Evolutionary conservation across 306 rosid species (phyloP).

Genomic region (Sphenostylis stenocarpa): DNA sequence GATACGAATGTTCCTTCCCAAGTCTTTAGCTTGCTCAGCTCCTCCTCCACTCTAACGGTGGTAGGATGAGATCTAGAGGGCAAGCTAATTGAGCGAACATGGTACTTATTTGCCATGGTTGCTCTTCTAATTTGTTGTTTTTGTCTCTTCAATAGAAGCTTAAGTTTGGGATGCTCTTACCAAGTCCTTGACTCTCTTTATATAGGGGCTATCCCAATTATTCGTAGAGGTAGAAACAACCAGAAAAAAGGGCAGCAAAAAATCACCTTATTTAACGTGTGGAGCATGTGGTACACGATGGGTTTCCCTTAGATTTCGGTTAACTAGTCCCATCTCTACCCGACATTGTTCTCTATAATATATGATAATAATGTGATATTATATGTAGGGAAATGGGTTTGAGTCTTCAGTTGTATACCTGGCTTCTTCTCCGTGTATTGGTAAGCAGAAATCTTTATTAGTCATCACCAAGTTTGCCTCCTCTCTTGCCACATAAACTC

Average conservation of each 20-base stretch:
- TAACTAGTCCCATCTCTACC: conserved; percentile 42
- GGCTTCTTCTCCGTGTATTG: conserved; percentile 28
- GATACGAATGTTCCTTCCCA: conserved; percentile 48
- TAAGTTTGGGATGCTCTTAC: conserved; percentile 8
- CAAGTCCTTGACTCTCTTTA: background rate
- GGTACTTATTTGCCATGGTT: conserved; percentile 51
- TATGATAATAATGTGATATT: background rate
- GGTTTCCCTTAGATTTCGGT: conserved; percentile 35
- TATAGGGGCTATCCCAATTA: conserved; percentile 1
- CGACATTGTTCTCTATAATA: conserved; percentile 18
- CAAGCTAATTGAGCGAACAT: conserved; percentile 61
- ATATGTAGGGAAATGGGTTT: background rate
- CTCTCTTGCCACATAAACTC: conserved; percentile 46
- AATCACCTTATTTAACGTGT: conserved; percentile 4
- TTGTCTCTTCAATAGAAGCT: background rate
- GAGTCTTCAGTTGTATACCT: conserved; percentile 16
- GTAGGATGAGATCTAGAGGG: conserved; percentile 78
- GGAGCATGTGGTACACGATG: conserved; percentile 47
- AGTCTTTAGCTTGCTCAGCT: conserved; percentile 50
- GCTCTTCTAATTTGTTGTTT: background rate
- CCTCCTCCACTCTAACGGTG: conserved; percentile 56
- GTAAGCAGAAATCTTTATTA: conserved; percentile 27
- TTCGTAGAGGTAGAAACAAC: background rate
- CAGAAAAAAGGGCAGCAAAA: background rate
- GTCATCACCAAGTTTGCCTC: conserved; percentile 47